phyloP scores from a whole-genome alignment of 192 early-diverging fungal genomes.

The Piromyces sp. region DNA sequence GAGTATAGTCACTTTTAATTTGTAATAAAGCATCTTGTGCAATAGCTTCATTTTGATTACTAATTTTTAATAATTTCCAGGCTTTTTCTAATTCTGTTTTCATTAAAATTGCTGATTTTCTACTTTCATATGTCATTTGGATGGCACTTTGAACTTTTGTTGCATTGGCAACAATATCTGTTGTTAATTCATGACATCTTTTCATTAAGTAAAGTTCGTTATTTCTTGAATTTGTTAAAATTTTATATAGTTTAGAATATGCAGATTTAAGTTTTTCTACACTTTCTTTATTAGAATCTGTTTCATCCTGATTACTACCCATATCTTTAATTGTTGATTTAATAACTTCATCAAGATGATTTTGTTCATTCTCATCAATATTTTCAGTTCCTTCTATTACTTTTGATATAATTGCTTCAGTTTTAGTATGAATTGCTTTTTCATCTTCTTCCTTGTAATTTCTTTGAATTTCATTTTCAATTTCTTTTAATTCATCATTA shows the following conservation, averaged over 20 bases:
- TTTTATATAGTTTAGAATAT: slow-evolving; percentile 17
- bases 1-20: not conserved
- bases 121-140: slow-evolving; percentile 23
- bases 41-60: slow-evolving; percentile 1
- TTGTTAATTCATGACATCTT: slow-evolving; percentile 23
- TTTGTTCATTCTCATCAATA: not conserved
- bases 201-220: slow-evolving; percentile 23
- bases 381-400: not conserved
- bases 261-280: not conserved
- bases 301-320: not conserved
- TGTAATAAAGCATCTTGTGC: not conserved
- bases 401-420: not conserved
- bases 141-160: slow-evolving; percentile 29
- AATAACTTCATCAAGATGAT: not conserved
- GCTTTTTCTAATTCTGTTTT: slow-evolving; percentile 33
- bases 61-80: slow-evolving; percentile 32
- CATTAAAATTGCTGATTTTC: slow-evolving; percentile 17
- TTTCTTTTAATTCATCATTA: not conserved
- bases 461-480: not conserved
- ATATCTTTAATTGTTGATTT: not conserved
- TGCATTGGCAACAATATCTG: slow-evolving; percentile 21
- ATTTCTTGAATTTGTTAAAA: slow-evolving; percentile 25
- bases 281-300: not conserved
- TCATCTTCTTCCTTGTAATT: not conserved
- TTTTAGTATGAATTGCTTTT: not conserved